Evolutionary conservation across 192 early-diverging fungal species (phyloP).

Genomic region (Chytriomyces hyalinus): DNA sequence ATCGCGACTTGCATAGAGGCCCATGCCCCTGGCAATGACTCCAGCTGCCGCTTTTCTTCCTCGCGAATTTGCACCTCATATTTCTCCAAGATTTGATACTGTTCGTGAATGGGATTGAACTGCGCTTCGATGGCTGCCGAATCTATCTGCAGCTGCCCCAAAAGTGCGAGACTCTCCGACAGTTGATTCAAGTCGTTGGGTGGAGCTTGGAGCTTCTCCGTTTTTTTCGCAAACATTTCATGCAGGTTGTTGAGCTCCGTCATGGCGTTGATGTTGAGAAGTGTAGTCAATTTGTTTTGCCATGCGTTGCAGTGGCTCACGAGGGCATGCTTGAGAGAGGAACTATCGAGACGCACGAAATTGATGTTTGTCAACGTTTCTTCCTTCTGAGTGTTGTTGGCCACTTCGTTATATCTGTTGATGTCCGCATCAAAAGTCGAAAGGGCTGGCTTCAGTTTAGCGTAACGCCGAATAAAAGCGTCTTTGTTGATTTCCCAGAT

Average conservation of each 20-base stretch:
- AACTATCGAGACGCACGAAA: constrained; percentile 66
- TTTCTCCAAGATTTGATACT: constrained; percentile 67
- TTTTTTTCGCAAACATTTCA: constrained; percentile 61
- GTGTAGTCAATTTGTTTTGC: constrained; percentile 67
- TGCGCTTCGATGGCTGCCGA: constrained; percentile 57
- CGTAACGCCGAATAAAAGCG: constrained; percentile 69
- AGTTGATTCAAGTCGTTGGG: constrained; percentile 65
- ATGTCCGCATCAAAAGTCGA: constrained; percentile 72
- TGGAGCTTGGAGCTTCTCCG: constrained; percentile 54
- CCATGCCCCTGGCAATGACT: constrained; percentile 54
- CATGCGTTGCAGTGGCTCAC: constrained; percentile 66
- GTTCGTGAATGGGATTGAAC: constrained; percentile 64
- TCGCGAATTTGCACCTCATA: constrained; percentile 68
- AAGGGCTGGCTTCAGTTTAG: constrained; percentile 68
- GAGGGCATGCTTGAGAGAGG: constrained; percentile 64
- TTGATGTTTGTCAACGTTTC: constrained; percentile 71
- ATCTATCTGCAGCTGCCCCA: constrained; percentile 58
- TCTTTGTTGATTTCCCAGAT: constrained; percentile 78
- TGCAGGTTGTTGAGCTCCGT: constrained; percentile 59
- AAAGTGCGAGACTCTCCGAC: constrained; percentile 54
- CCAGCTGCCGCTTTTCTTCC: constrained; percentile 55
- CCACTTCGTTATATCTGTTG: constrained; percentile 71
- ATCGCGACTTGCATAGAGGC: constrained; percentile 55
- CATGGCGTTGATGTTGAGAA: constrained; percentile 64
- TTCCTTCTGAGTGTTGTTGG: constrained; percentile 72